Evolutionary conservation across 805 yeast genomes (phyloP).

Genomic region (Sugiyamaella mastotermitis): DNA sequence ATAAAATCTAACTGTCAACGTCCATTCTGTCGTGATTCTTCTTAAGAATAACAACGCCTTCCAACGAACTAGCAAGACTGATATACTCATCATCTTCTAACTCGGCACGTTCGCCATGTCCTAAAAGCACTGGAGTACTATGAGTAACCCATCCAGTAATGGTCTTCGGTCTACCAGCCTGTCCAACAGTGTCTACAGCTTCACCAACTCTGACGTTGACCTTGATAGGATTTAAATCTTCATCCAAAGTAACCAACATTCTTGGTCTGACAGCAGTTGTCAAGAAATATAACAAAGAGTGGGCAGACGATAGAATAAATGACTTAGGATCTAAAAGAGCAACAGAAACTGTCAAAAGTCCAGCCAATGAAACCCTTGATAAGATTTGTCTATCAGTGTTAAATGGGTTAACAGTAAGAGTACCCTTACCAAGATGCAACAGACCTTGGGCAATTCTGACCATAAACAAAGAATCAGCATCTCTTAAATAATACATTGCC

Average conservation of each 20-base stretch:
- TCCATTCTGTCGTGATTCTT: conserved; percentile 68
- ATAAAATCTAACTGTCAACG: conserved; percentile 15
- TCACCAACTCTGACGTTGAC: conserved; percentile 98
- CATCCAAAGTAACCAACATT: conserved; percentile 88
- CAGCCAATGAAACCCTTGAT: conserved; percentile 85
- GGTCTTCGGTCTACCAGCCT: conserved; percentile 98
- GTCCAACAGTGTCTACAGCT: conserved; percentile 98
- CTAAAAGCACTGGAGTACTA: conserved; percentile 90
- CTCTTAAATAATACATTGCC: conserved; percentile 87
- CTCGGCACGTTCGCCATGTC: conserved; percentile 95
- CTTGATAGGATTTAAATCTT: conserved; percentile 81
- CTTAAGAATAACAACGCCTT: conserved; percentile 87
- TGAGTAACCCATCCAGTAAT: conserved; percentile 99
- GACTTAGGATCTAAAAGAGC: conserved; percentile 80
- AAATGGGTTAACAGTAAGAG: conserved; percentile 82
- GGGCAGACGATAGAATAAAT: conserved; percentile 68
- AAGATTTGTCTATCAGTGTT: conserved; percentile 81
- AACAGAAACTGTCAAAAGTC: conserved; percentile 76
- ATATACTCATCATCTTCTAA: conserved; percentile 91
- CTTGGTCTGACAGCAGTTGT: conserved; percentile 90
- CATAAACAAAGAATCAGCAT: conserved; percentile 84
- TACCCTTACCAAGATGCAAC: conserved; percentile 93
- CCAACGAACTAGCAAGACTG: conserved; percentile 73
- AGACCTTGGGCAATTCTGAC: conserved; percentile 94
- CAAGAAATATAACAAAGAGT: conserved; percentile 76